Evolutionary conservation across 495 filamentous ascomycete genomes (phyloP).

Genomic region (Schizothecium vesticola): DNA sequence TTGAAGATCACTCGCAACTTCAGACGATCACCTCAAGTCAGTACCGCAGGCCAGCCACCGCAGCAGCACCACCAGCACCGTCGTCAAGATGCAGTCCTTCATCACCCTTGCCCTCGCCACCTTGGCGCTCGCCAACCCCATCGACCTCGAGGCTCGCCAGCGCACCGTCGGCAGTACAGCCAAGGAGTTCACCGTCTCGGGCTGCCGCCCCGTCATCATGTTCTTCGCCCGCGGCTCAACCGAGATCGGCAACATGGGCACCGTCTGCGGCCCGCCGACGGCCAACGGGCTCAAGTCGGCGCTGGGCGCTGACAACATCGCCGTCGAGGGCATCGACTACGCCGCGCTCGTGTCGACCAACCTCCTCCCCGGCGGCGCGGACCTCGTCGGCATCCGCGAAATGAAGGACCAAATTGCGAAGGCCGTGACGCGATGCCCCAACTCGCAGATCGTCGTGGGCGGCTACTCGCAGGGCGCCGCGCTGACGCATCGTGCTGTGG

Average conservation of each 20-base stretch:
- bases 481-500: constrained; percentile 45
- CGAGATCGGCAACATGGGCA: constrained; percentile 44
- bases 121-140: constrained; percentile 1
- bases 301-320: constrained; percentile 19
- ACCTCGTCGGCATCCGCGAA: constrained; percentile 24
- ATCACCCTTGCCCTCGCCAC: constrained; percentile 4
- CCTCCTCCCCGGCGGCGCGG: constrained; percentile 24
- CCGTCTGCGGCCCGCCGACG: constrained; percentile 25
- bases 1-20: neutral
- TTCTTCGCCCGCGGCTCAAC: constrained; percentile 37
- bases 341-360: constrained; percentile 29
- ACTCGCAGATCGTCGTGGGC: constrained; percentile 29
- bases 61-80: neutral
- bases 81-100: constrained; percentile 5
- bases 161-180: constrained; percentile 20
- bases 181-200: constrained; percentile 40
- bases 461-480: constrained; percentile 49
- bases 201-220: constrained; percentile 40
- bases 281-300: constrained; percentile 24
- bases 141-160: constrained; percentile 5
- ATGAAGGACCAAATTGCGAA: constrained; percentile 25
- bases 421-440: constrained; percentile 26
- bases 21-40: neutral
- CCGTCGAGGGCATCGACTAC: constrained; percentile 33
- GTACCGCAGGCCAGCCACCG: neutral